phyloP scores from a whole-genome alignment of 768 basidiomycete genomes.

The Hygrocybe coccinea region DNA sequence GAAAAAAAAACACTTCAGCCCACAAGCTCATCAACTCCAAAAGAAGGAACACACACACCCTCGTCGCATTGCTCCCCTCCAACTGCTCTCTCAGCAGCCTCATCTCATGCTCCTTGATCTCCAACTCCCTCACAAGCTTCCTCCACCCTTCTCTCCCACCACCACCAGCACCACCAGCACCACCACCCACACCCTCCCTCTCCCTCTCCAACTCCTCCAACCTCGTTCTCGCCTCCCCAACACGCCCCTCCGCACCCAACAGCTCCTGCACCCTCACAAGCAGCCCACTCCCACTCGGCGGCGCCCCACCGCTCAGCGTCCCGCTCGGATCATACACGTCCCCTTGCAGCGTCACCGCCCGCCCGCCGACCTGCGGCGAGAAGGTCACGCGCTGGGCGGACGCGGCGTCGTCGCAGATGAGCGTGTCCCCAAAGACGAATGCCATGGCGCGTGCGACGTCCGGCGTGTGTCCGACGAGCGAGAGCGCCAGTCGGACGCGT shows the following conservation, averaged over 20 bases:
- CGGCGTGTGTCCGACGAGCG: constrained; percentile 74
- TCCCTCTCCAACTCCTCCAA: constrained; percentile 53
- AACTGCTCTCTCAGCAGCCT: constrained; percentile 78
- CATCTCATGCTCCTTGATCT: constrained; percentile 88
- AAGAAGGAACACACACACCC: constrained; percentile 47
- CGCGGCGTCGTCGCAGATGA: constrained; percentile 85
- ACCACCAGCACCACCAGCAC: constrained; percentile 53
- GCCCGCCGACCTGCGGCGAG: constrained; percentile 52
- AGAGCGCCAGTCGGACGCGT: constrained; percentile 83
- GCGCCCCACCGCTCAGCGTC: constrained; percentile 86
- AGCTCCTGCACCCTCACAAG: constrained; percentile 83
- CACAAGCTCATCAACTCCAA: not conserved
- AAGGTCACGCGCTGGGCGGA: constrained; percentile 89
- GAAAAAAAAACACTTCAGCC: too few species aligned
- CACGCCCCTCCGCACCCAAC: constrained; percentile 56
- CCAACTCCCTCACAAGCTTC: constrained; percentile 58
- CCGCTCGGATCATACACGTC: constrained; percentile 97
- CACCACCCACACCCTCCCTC: constrained; percentile 51
- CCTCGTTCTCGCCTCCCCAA: constrained; percentile 44
- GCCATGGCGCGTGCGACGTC: constrained; percentile 86
- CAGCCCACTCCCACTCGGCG: constrained; percentile 68
- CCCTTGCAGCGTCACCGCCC: constrained; percentile 89
- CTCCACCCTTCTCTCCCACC: constrained; percentile 64
- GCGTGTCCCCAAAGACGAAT: constrained; percentile 88
- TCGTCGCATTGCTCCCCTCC: constrained; percentile 81